Percentiles rank a stretch among this genome's conserved stretches.
phyloP scores from a whole-genome alignment of 441 rosid genomes.

The Populus hybrid region DNA sequence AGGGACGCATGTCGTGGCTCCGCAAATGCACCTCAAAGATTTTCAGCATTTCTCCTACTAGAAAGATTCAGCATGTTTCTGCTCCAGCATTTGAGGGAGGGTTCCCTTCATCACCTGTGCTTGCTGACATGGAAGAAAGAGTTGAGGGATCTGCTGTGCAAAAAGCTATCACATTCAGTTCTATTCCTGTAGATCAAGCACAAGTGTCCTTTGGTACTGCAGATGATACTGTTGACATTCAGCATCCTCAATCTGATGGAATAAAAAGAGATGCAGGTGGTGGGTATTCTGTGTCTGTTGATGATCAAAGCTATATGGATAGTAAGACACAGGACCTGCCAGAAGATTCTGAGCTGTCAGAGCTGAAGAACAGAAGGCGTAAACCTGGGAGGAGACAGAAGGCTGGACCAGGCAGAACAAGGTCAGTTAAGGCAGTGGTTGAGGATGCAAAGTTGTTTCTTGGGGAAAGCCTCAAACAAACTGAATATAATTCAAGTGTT shows the following conservation, averaged over 20 bases:
- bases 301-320: slow-evolving; percentile 49
- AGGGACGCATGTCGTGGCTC: slow-evolving; percentile 53
- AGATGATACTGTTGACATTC: slow-evolving; percentile 27
- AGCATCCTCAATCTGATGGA: slow-evolving; percentile 32
- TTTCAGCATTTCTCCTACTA: slow-evolving; percentile 57
- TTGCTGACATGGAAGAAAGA: slow-evolving; percentile 23
- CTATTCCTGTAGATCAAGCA: slow-evolving; percentile 29
- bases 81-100: slow-evolving; percentile 28
- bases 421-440: slow-evolving; percentile 48
- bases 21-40: slow-evolving; percentile 59
- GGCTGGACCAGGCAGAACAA: slow-evolving; percentile 47
- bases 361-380: slow-evolving; percentile 33
- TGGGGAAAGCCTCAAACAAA: slow-evolving; percentile 37
- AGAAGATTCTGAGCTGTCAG: slow-evolving; percentile 61
- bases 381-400: slow-evolving; percentile 50
- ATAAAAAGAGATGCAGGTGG: slow-evolving; percentile 25
- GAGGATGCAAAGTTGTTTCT: slow-evolving; percentile 59
- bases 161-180: slow-evolving; percentile 25
- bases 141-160: slow-evolving; percentile 16
- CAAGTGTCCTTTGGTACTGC: slow-evolving; percentile 22
- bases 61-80: slow-evolving; percentile 35
- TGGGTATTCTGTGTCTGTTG: slow-evolving; percentile 42
- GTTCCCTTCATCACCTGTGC: slow-evolving; percentile 21
- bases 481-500: slow-evolving; percentile 21
- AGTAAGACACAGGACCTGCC: slow-evolving; percentile 43